Evolutionary conservation across 139 green algal genomes (phyloP).

Genomic region (Gonium pectorale): DNA sequence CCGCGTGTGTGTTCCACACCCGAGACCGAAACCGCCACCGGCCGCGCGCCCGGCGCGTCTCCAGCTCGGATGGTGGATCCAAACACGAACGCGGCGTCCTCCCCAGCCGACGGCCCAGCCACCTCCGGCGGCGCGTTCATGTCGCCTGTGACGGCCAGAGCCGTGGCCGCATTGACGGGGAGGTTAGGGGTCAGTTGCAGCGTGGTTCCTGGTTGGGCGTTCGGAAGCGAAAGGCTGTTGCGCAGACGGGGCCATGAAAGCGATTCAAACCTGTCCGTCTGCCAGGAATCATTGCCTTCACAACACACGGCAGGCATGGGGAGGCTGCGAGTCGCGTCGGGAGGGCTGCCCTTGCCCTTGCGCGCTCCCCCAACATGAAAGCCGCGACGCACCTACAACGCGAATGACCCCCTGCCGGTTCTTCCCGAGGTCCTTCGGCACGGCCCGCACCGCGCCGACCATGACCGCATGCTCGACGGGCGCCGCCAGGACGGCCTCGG

Average conservation of each 20-base stretch:
- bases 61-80: conserved; percentile 35
- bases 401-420: conserved; percentile 5
- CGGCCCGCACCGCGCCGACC: not conserved
- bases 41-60: conserved; percentile 4
- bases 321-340: no score
- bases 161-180: no score
- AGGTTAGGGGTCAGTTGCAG: no score
- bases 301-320: no score
- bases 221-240: no score
- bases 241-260: no score
- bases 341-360: no score
- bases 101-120: not conserved
- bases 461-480: not conserved
- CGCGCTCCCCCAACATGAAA: no score
- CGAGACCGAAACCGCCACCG: conserved; percentile 36
- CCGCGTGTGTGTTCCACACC: conserved; percentile 16
- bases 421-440: not conserved
- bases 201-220: no score
- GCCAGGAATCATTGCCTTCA: no score
- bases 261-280: no score
- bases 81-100: conserved; percentile 47
- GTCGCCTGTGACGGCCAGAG: conserved; percentile 35
- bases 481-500: not conserved
- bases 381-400: conserved; percentile 32
- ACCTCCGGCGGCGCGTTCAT: conserved; percentile 21